These are phyloP conservation scores for Warburgia ugandensis DNA, from an alignment of 164 flowering plant genomes.

Conservation along the genomic window DNA sequence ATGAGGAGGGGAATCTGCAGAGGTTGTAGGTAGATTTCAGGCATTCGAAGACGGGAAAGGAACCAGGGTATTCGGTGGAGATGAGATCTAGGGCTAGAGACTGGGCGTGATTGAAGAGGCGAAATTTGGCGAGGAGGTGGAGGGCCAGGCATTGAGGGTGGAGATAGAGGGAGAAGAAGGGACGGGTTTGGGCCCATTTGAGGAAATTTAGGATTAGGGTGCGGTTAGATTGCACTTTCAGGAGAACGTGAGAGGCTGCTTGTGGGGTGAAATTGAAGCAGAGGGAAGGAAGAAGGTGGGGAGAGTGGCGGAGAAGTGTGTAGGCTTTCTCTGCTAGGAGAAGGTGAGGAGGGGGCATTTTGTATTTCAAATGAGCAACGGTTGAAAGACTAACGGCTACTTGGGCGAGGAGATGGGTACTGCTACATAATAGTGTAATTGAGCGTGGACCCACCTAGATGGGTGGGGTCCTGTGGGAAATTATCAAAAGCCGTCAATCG, in stretches of 20 bases:
- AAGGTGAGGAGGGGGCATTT: conserved; percentile 6
- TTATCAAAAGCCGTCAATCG: no score
- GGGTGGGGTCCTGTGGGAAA: no score
- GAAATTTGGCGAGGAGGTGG: conserved; percentile 69
- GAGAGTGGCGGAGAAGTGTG: conserved; percentile 33
- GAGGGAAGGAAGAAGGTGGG: conserved; percentile 32
- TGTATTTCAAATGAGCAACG: no score
- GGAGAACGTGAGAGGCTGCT: conserved; percentile 52
- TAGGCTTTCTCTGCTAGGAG: conserved; percentile 51
- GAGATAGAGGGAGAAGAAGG: conserved; percentile 40
- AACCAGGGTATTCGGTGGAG: conserved; percentile 14
- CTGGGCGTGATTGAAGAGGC: conserved; percentile 63
- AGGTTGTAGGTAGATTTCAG: conserved; percentile 44
- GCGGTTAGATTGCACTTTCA: conserved; percentile 44
- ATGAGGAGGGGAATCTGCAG: conserved; percentile 50
- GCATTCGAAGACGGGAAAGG: conserved; percentile 34
- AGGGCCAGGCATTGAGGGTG: conserved; percentile 47
- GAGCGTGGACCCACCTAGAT: no score
- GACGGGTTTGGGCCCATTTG: conserved; percentile 42
- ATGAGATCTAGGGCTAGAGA: conserved; percentile 44
- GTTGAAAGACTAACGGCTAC: no score
- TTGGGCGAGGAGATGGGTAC: no score
- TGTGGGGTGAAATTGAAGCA: conserved; percentile 51
- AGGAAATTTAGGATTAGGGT: conserved; percentile 49
- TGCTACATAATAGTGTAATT: no score